Percentiles rank a stretch among this genome's conserved stretches.
phyloP scores from a whole-genome alignment of 1,139 yeast species.

The Suhomyces coccinellae region DNA sequence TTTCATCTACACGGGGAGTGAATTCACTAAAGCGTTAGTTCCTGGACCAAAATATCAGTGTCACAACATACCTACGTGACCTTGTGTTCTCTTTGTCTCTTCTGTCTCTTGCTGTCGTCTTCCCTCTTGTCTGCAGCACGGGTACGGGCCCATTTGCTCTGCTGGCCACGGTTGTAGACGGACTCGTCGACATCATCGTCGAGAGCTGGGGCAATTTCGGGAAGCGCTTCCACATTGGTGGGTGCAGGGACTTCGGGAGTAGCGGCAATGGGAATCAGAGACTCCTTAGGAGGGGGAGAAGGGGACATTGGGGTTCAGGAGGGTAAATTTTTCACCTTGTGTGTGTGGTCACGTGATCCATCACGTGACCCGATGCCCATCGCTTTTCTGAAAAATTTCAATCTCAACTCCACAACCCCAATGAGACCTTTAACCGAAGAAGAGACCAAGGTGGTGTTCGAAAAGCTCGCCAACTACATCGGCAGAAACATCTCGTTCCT shows the following conservation, averaged over 20 bases:
- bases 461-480: constrained; percentile 91
- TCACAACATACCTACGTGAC: constrained; percentile 52
- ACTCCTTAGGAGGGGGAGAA: constrained; percentile 1
- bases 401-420: constrained; percentile 2
- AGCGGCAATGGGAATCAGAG: constrained; percentile 1
- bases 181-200: constrained; percentile 22
- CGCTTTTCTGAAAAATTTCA: constrained; percentile 5
- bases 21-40: constrained; percentile 36
- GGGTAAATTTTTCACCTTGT: constrained; percentile 1
- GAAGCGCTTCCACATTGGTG: background rate
- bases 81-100: constrained; percentile 32
- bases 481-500: constrained; percentile 90
- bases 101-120: constrained; percentile 36
- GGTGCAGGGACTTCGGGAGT: background rate
- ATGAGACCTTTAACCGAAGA: constrained; percentile 98
- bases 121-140: constrained; percentile 36
- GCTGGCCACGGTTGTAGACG: constrained; percentile 44
- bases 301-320: constrained; percentile 1
- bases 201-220: background rate
- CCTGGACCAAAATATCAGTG: background rate
- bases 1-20: constrained; percentile 52
- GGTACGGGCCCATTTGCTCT: constrained; percentile 41
- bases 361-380: constrained; percentile 4
- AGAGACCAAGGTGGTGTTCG: constrained; percentile 94
- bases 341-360: background rate